Percentiles rank a stretch among this genome's conserved stretches.
Conservation (phyloP, 2,329 filamentous ascomycete species). For the Aspergillus sp. region DNA sequence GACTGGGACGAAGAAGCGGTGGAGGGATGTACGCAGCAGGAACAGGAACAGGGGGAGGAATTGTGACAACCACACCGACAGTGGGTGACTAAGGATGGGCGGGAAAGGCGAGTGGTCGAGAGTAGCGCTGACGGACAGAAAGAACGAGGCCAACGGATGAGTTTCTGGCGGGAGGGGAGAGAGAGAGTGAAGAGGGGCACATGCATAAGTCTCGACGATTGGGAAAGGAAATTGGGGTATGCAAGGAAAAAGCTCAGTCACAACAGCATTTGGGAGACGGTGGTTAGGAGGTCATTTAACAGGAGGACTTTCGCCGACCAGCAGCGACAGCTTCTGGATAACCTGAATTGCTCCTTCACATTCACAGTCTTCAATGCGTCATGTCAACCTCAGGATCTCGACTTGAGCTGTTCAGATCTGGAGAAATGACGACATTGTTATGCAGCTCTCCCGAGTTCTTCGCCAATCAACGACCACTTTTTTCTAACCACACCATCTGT, state of each 20-base stretch:
- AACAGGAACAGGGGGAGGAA: conserved; percentile 26
- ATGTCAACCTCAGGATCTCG: not conserved
- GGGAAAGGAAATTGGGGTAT: not conserved
- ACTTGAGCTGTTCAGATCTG: not conserved
- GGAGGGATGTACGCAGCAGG: conserved; percentile 30
- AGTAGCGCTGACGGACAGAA: conserved; percentile 19
- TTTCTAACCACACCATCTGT: not conserved
- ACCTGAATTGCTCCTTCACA: not conserved
- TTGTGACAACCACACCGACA: conserved; percentile 31
- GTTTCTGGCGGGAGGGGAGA: conserved; percentile 21
- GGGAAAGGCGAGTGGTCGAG: conserved; percentile 10
- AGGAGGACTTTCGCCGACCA: not conserved
- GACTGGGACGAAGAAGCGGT: conserved; percentile 3
- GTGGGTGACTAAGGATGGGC: conserved; percentile 1
- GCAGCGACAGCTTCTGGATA: not conserved
- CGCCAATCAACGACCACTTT: conserved; percentile 4
- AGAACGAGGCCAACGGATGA: conserved; percentile 13
- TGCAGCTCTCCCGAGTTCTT: conserved; percentile 1
- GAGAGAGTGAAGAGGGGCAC: conserved; percentile 24
- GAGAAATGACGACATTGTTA: conserved; percentile 6
- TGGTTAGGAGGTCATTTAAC: not conserved
- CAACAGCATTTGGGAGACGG: not conserved
- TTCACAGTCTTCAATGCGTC: conserved; percentile 4
- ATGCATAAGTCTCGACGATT: conserved; percentile 20
- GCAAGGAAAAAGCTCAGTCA: not conserved